Evolutionary conservation across 2,329 filamentous ascomycete species (phyloP).

Genomic region (Emmonsia crescens): DNA sequence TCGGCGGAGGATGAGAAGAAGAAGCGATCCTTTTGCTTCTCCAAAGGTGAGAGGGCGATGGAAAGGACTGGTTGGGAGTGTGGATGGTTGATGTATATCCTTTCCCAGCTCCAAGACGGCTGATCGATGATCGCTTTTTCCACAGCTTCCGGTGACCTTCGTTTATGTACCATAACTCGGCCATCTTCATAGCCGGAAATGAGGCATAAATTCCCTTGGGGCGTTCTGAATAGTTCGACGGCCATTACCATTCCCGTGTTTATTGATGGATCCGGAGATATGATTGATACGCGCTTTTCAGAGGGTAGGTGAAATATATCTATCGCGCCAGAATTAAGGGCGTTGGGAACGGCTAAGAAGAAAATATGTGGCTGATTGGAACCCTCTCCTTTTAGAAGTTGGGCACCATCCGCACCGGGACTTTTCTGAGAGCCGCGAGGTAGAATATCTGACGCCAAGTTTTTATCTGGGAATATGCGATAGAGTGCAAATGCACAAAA

Average conservation of each 20-base stretch:
- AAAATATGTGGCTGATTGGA: constrained; percentile 29
- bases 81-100: constrained; percentile 52
- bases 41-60: constrained; percentile 43
- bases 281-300: constrained; percentile 54
- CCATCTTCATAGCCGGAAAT: constrained; percentile 81
- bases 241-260: constrained; percentile 75
- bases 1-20: constrained; percentile 80
- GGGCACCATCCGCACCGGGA: constrained; percentile 17
- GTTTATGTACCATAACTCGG: constrained; percentile 54
- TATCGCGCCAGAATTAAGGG: constrained; percentile 61
- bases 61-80: constrained; percentile 79
- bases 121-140: constrained; percentile 16
- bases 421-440: neutral
- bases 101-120: constrained; percentile 37
- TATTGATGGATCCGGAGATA: constrained; percentile 36
- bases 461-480: constrained; percentile 18
- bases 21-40: constrained; percentile 27
- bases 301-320: constrained; percentile 77
- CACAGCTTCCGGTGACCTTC: constrained; percentile 31
- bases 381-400: constrained; percentile 1
- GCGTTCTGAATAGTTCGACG: constrained; percentile 48
- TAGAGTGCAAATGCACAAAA: constrained; percentile 77
- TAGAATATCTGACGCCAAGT: neutral
- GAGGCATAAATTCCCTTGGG: constrained; percentile 45
- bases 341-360: constrained; percentile 65